These are phyloP conservation scores for Agroathelia rolfsii DNA, from an alignment of 1,284 basidiomycete species.

Conservation along the genomic window DNA sequence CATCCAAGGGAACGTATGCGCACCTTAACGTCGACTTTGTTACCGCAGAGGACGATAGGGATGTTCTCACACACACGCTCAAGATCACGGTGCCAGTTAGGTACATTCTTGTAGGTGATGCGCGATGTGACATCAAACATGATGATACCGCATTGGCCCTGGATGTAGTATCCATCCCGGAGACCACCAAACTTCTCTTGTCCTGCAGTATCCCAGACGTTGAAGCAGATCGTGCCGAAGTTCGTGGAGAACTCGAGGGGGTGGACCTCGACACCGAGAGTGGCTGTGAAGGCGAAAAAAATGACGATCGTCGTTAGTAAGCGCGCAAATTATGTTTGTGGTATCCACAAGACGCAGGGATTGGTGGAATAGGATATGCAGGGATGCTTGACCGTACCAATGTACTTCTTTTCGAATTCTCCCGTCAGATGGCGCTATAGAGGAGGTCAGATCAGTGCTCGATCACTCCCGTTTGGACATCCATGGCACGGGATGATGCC, in stretches of 20 bases:
- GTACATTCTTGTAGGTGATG: conserved; percentile 99
- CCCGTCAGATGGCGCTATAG: conserved; percentile 92
- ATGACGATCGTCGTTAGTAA: not conserved
- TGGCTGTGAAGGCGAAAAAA: conserved; percentile 51
- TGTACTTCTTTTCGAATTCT: conserved; percentile 99
- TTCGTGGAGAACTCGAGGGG: conserved; percentile 96
- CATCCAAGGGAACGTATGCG: conserved; percentile 14
- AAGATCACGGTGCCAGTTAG: conserved; percentile 99
- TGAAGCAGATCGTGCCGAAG: conserved; percentile 98
- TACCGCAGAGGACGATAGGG: conserved; percentile 98
- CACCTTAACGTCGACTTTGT: conserved; percentile 99
- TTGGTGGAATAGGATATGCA: conserved; percentile 3
- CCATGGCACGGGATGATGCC: too few species aligned
- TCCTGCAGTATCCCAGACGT: conserved; percentile 99
- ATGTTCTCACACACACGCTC: conserved; percentile 99
- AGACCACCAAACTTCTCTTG: conserved; percentile 99
- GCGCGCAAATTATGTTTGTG: not conserved
- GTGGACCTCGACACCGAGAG: conserved; percentile 99
- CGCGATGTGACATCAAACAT: conserved; percentile 99
- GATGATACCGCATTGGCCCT: conserved; percentile 99
- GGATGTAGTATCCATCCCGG: conserved; percentile 97
- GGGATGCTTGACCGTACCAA: conserved; percentile 51
- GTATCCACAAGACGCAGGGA: conserved; percentile 6
- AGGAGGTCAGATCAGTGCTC: conserved; percentile 40
- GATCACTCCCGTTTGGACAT: conserved; percentile 30